phyloP scores from a whole-genome alignment of 2,329 filamentous ascomycete species.

The Apiospora rasikravindrae region DNA sequence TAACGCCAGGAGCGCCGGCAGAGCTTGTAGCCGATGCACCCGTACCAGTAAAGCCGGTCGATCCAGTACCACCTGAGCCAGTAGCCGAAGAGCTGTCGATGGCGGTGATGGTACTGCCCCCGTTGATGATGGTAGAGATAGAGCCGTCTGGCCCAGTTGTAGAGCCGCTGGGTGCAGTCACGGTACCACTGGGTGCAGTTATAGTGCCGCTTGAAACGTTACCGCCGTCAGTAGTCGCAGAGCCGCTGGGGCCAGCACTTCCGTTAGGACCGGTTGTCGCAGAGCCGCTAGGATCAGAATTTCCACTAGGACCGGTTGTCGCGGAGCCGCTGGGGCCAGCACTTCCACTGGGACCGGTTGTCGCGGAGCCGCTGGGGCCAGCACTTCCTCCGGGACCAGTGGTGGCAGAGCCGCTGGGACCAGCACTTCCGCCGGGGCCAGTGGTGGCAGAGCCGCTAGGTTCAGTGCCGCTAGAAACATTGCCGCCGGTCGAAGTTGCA shows the following conservation, averaged over 20 bases:
- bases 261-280: neutral
- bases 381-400: no score
- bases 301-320: neutral
- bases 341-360: neutral
- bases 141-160: neutral
- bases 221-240: neutral
- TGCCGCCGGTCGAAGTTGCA: no score
- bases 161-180: no score
- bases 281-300: neutral
- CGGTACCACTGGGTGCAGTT: neutral
- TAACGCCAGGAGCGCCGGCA: conserved; percentile 25
- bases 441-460: neutral
- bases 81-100: neutral
- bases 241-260: neutral
- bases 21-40: conserved; percentile 20
- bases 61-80: neutral
- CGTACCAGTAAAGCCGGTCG: neutral
- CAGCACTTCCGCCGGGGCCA: neutral
- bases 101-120: neutral
- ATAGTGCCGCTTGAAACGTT: neutral
- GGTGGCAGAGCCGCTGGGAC: neutral
- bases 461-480: neutral
- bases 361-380: neutral
- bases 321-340: neutral
- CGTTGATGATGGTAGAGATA: no score